Evolutionary conservation across 129 eudicot species (phyloP).

Genomic region (Erigeron canadensis): DNA sequence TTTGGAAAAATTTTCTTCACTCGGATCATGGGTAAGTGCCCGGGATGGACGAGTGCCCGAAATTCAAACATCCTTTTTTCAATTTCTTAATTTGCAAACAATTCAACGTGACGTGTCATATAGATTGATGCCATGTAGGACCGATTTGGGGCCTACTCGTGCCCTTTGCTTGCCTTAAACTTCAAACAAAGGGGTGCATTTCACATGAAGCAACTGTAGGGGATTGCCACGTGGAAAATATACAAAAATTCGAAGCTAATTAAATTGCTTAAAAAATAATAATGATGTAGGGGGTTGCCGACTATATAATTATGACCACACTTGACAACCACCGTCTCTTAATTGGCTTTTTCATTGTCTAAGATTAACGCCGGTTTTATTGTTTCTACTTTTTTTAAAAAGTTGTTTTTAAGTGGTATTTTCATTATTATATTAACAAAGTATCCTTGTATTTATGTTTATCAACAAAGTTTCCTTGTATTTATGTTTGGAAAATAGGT

Average conservation of each 20-base stretch:
- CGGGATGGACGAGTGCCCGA: conserved; percentile 17
- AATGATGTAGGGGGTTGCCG: conserved; percentile 42
- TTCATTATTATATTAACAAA: conserved; percentile 9
- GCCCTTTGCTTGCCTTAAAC: conserved; percentile 58
- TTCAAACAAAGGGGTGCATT: conserved; percentile 27
- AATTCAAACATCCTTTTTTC: not conserved
- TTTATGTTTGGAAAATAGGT: conserved; percentile 28
- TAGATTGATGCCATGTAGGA: conserved; percentile 43
- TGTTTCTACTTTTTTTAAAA: not conserved
- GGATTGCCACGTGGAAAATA: conserved; percentile 31
- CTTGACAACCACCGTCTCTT: conserved; percentile 36
- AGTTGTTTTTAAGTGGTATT: not conserved
- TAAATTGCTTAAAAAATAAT: conserved; percentile 5
- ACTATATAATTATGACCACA: conserved; percentile 42
- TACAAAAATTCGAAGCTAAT: not conserved
- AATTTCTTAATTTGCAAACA: conserved; percentile 22
- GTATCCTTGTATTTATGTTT: conserved; percentile 10
- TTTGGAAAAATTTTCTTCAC: not conserved
- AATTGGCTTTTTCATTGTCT: conserved; percentile 39
- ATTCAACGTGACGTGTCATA: conserved; percentile 27
- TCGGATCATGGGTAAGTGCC: not conserved
- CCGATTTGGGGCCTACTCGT: not conserved
- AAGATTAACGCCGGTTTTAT: conserved; percentile 38
- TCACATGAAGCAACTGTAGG: conserved; percentile 21
- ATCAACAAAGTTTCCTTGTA: conserved; percentile 32